phyloP scores from a whole-genome alignment of 805 yeast genomes.

The Spathaspora passalidarum region DNA sequence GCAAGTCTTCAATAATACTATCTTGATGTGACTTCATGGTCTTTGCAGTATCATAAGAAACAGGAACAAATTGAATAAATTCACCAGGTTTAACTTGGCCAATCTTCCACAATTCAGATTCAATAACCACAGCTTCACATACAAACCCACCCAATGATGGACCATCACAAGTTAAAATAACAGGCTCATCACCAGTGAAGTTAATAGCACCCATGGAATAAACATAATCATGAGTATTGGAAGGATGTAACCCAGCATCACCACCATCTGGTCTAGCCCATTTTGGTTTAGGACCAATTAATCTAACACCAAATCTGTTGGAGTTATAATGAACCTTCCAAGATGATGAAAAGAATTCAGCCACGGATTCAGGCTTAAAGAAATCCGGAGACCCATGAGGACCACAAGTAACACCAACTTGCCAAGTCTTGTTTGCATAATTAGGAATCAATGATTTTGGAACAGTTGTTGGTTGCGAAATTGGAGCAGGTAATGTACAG shows the following conservation, averaged over 20 bases:
- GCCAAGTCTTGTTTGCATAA: conserved; percentile 61
- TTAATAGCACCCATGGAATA: conserved; percentile 95
- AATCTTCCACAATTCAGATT: conserved; percentile 97
- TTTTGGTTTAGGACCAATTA: conserved; percentile 91
- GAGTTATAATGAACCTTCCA: conserved; percentile 99
- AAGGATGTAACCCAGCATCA: conserved; percentile 96
- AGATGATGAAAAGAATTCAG: conserved; percentile 67
- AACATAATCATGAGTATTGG: conserved; percentile 97
- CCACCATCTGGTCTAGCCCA: conserved; percentile 99
- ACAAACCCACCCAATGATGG: conserved; percentile 98
- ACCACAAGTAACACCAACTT: conserved; percentile 91
- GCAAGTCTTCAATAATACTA: conserved; percentile 42
- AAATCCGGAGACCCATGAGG: conserved; percentile 98
- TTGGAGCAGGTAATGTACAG: conserved; percentile 71
- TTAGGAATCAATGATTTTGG: conserved; percentile 58
- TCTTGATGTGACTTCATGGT: conserved; percentile 62
- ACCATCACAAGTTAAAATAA: conserved; percentile 93
- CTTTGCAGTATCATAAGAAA: conserved; percentile 66
- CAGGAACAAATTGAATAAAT: conserved; percentile 72
- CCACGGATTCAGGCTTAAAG: conserved; percentile 71
- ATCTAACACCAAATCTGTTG: conserved; percentile 92
- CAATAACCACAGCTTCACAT: conserved; percentile 92
- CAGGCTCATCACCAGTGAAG: conserved; percentile 99
- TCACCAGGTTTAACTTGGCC: conserved; percentile 98
- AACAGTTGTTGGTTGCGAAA: conserved; percentile 55